A percentile compares a stretch with the other conserved stretches of the same genome.
Evolutionary conservation across 768 basidiomycete genomes (phyloP).

Genomic region (Tylopilus sp.): DNA sequence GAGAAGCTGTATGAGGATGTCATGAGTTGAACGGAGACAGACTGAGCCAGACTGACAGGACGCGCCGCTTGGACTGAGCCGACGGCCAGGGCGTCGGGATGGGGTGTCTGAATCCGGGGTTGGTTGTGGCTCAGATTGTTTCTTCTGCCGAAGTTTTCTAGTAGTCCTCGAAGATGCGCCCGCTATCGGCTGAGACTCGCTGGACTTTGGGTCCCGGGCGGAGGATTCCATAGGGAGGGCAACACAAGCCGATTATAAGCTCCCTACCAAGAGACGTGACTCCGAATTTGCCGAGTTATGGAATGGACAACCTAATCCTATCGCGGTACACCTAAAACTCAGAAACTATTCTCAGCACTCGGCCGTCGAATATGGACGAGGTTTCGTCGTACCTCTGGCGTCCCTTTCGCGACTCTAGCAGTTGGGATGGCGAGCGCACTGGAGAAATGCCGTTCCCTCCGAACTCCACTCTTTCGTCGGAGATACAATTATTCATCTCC

Average conservation of each 20-base stretch:
- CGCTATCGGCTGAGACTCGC: constrained; percentile 40
- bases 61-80: constrained; percentile 21
- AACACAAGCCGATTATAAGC: constrained; percentile 24
- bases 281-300: constrained; percentile 33
- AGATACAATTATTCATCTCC: constrained; percentile 22
- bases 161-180: constrained; percentile 33
- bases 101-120: constrained; percentile 16
- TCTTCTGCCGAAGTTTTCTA: constrained; percentile 57
- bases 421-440: constrained; percentile 6
- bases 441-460: constrained; percentile 28
- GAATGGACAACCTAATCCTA: constrained; percentile 9
- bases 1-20: constrained; percentile 13
- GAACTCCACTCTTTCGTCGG: constrained; percentile 22
- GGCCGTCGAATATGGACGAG: constrained; percentile 5
- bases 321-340: constrained; percentile 8
- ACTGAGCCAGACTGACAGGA: constrained; percentile 18
- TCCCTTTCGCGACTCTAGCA: constrained; percentile 10
- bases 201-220: constrained; percentile 43
- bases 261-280: constrained; percentile 13
- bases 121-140: constrained; percentile 34
- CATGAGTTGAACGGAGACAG: constrained; percentile 7
- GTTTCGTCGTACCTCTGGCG: constrained; percentile 19
- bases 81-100: constrained; percentile 28
- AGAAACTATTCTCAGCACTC: constrained; percentile 10
- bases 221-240: constrained; percentile 45